phyloP scores from a whole-genome alignment of 352 stramenopile species.

The Globisporangium cystogenes region DNA sequence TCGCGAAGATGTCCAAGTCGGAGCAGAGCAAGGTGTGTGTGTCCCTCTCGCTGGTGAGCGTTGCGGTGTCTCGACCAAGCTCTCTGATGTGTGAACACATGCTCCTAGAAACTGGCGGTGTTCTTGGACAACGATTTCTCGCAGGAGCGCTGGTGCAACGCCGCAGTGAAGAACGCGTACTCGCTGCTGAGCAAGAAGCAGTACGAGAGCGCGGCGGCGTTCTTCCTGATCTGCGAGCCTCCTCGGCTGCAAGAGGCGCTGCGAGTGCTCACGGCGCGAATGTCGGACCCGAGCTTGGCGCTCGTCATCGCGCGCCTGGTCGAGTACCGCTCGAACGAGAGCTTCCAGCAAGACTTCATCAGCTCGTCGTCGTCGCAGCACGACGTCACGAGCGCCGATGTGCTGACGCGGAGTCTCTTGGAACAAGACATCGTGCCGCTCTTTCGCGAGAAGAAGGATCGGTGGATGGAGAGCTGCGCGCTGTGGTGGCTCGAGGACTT shows the following conservation, averaged over 20 bases:
- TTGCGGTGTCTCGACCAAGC: no score
- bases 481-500: slow-evolving; percentile 85
- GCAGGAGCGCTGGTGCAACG: slow-evolving; percentile 75
- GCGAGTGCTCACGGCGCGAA: slow-evolving; percentile 83
- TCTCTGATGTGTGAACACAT: no score
- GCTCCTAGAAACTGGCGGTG: slow-evolving; percentile 52
- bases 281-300: slow-evolving; percentile 86
- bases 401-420: slow-evolving; percentile 46
- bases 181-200: slow-evolving; percentile 92
- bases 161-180: slow-evolving; percentile 94
- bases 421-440: slow-evolving; percentile 62
- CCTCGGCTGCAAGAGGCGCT: slow-evolving; percentile 91
- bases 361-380: slow-evolving; percentile 22
- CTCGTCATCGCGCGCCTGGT: slow-evolving; percentile 88
- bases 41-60: not conserved
- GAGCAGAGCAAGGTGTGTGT: slow-evolving; percentile 59
- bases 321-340: slow-evolving; percentile 58
- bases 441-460: slow-evolving; percentile 52
- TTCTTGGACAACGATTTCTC: slow-evolving; percentile 83
- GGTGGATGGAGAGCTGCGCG: slow-evolving; percentile 74
- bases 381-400: slow-evolving; percentile 55
- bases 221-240: slow-evolving; percentile 92
- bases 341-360: slow-evolving; percentile 54
- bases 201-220: slow-evolving; percentile 85
- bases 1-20: slow-evolving; percentile 70